Percentiles rank a stretch among this genome's conserved stretches.
Conservation (phyloP, 2,329 filamentous ascomycete genomes). For the Sarocladium kiliense region DNA sequence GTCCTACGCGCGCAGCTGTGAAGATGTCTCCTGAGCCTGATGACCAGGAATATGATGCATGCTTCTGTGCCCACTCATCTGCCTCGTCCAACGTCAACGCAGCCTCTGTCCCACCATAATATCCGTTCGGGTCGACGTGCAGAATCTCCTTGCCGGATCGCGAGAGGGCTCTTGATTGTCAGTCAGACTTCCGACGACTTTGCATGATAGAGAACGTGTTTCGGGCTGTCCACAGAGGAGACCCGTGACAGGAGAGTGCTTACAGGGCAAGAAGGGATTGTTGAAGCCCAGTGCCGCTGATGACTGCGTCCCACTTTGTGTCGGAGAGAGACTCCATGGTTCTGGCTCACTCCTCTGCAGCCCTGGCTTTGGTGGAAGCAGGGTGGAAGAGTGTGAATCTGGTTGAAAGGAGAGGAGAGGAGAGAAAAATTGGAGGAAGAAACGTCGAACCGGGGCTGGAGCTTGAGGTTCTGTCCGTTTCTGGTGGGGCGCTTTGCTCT, state of each 20-base stretch:
- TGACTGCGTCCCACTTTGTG: conserved; percentile 73
- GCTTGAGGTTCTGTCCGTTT: conserved; percentile 1
- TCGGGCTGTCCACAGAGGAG: conserved; percentile 3
- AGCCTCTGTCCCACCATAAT: conserved; percentile 83
- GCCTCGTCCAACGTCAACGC: conserved; percentile 80
- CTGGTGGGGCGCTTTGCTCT: conserved; percentile 10
- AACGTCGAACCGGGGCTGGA: not conserved
- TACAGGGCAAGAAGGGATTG: conserved; percentile 78
- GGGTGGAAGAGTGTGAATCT: conserved; percentile 10
- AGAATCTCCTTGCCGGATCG: conserved; percentile 87
- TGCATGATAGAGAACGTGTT: not conserved
- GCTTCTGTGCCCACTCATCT: conserved; percentile 61
- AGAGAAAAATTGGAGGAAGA: conserved; percentile 14
- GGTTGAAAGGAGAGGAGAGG: not conserved
- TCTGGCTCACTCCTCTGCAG: conserved; percentile 9
- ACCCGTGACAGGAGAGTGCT: conserved; percentile 24
- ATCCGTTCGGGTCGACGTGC: conserved; percentile 81
- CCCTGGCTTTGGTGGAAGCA: conserved; percentile 9
- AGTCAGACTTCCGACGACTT: conserved; percentile 20
- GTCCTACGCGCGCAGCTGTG: conserved; percentile 28
- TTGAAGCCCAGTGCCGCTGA: conserved; percentile 71
- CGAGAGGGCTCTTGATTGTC: conserved; percentile 71
- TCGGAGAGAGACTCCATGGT: conserved; percentile 70
- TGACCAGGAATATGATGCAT: conserved; percentile 14
- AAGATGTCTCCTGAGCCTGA: conserved; percentile 19